Base-by-base conservation (phyloP, 371 early-diverging fungal genomes). In the Syncephalastrum monosporum region DNA sequence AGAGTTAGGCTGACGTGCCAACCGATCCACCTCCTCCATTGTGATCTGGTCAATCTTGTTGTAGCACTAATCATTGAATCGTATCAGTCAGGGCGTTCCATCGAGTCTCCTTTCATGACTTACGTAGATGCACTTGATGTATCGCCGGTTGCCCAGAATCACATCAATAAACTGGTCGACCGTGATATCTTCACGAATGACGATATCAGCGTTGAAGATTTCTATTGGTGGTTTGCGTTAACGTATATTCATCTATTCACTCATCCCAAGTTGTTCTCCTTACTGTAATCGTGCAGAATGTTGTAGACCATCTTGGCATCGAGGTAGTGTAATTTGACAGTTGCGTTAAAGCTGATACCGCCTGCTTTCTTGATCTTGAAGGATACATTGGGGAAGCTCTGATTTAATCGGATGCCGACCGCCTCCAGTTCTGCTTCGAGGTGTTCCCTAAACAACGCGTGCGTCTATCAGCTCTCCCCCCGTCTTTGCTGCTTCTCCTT, bases 101-200 rank as follows among this genome's bases (percentile, higher is more conserved):
- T 33, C 0, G 5, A 8, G 2, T 13, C 8, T 19, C 25, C 19
- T 19, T 15, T 2, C 16, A 38, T 16, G 8, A 63, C 85, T 71
- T 79, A 85, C 93, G 78, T 99, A 99, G 58, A 99, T 82, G 64
- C 96, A 95, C 12, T 87, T 87, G 57, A 99, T 83, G 71, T 99
- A 99, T 65, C 95, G 96, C 67, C 98, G 87, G 83, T 99, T 96
- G 6, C 96, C 97, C 27, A 97, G 86, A 5, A 99, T 91, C 17
- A 96, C 96, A 77, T 99, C 99, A 64, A 99, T 96, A 60, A 99
- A 93, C 61, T 99, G 96, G 68, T 99, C 99, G 4, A 96, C 94
- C 16, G 92, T 96, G 59, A 91, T 89, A 69, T 99, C 99, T 67
- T 96, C 96, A 56, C 98, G 91, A 61, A 99, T 90, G 59, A 97